phyloP scores from a whole-genome alignment of 345 rosid species.

The Ceriops decandra region DNA sequence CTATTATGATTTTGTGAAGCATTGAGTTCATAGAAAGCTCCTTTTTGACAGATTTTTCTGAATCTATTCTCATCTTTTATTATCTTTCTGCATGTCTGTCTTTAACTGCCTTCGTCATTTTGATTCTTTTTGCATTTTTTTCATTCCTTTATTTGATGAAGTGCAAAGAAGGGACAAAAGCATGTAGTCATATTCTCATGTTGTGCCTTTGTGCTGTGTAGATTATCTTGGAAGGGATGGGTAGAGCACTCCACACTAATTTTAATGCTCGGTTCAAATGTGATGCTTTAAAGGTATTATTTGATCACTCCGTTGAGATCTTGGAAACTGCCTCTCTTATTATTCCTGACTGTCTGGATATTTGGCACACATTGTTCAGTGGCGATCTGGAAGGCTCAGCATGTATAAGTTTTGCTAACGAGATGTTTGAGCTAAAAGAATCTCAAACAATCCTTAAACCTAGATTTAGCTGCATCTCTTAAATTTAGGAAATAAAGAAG shows the following conservation, averaged over 20 bases:
- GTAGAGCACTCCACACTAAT: constrained; percentile 93
- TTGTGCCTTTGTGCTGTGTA: constrained; percentile 25
- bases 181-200: background rate
- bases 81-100: background rate
- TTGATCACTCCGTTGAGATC: background rate
- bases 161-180: background rate
- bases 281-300: constrained; percentile 76
- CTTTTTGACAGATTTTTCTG: background rate
- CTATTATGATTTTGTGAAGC: background rate
- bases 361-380: too few relatives aligned
- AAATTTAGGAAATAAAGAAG: too few relatives aligned
- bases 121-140: background rate
- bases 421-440: background rate
- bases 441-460: background rate
- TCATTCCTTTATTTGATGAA: background rate
- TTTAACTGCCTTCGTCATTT: background rate
- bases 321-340: background rate
- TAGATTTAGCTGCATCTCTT: constrained; percentile 1
- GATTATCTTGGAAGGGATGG: constrained; percentile 98
- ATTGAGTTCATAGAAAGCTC: background rate
- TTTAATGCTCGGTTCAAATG: constrained; percentile 76
- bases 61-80: background rate
- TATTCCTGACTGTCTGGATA: background rate
- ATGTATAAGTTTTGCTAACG: background rate
- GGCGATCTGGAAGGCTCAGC: background rate